Conservation (phyloP, 148 eudicot genomes). For the Rhododendron henanense region DNA sequence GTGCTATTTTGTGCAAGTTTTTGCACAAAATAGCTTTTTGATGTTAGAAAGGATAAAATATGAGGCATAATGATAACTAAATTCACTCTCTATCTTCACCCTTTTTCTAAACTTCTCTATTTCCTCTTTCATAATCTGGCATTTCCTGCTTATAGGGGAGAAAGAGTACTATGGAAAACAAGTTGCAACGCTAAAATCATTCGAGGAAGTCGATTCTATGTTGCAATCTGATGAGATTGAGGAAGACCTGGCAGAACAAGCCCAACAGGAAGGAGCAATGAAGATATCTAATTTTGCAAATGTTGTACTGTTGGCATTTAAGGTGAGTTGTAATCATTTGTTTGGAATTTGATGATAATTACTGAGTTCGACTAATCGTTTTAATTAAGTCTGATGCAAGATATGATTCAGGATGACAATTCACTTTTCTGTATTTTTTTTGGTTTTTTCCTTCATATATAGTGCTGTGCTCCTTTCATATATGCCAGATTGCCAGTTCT, state of each 20-base stretch:
- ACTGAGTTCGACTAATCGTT: neutral
- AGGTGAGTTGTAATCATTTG: constrained; percentile 32
- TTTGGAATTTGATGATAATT: constrained; percentile 3
- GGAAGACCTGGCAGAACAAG: constrained; percentile 50
- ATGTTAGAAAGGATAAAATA: neutral
- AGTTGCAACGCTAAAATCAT: constrained; percentile 68
- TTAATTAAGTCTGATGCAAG: neutral
- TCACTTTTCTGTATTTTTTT: neutral
- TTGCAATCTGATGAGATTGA: constrained; percentile 36
- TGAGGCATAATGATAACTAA: neutral
- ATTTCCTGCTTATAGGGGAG: constrained; percentile 42
- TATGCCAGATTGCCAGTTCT: neutral
- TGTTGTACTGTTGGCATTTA: constrained; percentile 61
- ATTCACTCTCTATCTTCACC: neutral
- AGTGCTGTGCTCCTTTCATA: neutral
- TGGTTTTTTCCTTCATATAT: neutral
- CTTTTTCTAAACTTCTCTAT: neutral
- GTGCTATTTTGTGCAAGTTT: too few species aligned
- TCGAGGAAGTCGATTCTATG: constrained; percentile 63
- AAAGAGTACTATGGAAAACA: constrained; percentile 84
- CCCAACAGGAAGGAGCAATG: constrained; percentile 83
- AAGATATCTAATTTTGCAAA: constrained; percentile 78
- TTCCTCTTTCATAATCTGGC: neutral
- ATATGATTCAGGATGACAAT: neutral
- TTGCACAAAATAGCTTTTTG: neutral